Evolutionary conservation across 2,329 filamentous ascomycete species (phyloP).

Genomic region (Verticillium longisporum): DNA sequence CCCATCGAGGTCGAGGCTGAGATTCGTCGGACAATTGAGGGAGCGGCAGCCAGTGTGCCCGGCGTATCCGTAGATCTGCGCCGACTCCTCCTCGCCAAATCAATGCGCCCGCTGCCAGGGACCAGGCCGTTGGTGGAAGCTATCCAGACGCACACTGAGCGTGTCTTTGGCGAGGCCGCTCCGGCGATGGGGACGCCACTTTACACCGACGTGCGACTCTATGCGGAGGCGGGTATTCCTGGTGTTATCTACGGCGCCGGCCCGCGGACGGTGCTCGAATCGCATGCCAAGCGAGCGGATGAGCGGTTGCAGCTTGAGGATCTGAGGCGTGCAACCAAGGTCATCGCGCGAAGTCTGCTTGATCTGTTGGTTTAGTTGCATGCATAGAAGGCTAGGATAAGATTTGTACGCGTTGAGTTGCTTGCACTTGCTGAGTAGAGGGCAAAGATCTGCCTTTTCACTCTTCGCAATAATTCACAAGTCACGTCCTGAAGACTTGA

Average conservation of each 20-base stretch:
- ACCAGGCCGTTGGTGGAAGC: slow-evolving; percentile 1
- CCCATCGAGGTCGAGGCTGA: slow-evolving; percentile 5
- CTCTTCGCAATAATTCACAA: too few relatives aligned
- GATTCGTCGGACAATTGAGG: slow-evolving; percentile 2
- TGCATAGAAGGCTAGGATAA: slow-evolving; percentile 14
- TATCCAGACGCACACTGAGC: slow-evolving; percentile 2
- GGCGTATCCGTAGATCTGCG: slow-evolving; percentile 3
- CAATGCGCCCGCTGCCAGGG: slow-evolving; percentile 4
- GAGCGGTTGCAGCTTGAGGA: slow-evolving; percentile 7
- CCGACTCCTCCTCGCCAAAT: slow-evolving; percentile 4
- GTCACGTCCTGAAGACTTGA: too few relatives aligned
- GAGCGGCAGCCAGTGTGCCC: background rate
- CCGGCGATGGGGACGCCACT: slow-evolving; percentile 4
- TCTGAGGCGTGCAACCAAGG: slow-evolving; percentile 3
- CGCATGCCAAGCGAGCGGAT: slow-evolving; percentile 7
- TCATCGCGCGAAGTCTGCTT: slow-evolving; percentile 1
- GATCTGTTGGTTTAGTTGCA: slow-evolving; percentile 14
- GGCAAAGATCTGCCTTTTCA: too few relatives aligned
- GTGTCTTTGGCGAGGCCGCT: background rate
- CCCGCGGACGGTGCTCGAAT: slow-evolving; percentile 7
- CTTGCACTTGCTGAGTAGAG: too few relatives aligned
- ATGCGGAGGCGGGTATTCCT: slow-evolving; percentile 7
- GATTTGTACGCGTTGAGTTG: too few relatives aligned
- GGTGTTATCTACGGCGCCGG: slow-evolving; percentile 8
- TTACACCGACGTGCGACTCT: slow-evolving; percentile 7